Base-by-base conservation (phyloP, 208 protist species). In the Trypanosoma brucei region DNA sequence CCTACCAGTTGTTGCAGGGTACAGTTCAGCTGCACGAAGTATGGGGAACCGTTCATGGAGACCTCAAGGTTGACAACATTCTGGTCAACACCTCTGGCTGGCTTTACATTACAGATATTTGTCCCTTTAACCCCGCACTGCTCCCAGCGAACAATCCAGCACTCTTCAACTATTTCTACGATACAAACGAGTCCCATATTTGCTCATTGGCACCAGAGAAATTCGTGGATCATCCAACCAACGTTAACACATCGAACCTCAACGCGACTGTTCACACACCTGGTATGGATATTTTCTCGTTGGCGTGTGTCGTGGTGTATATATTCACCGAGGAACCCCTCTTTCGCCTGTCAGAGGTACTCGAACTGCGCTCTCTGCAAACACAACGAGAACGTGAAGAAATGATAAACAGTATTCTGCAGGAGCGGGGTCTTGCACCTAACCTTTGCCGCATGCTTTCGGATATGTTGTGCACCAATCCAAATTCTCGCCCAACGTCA, bases 1-100 rank as follows among this genome's bases (percentile, higher is more conserved):
- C 59, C 11, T 96, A 75, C 50, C 90, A 94, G 67, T 62, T 94
- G 0, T 53, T 96, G 8, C 69, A 85, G 52, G 85, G 83, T 1
- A 68, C 92, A 8, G 64, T 70, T 33, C 75, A 88, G 68, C 71
- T 93, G 8, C 90, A 95, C 70, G 87, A 91, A 14, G 70, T 58
- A 51, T 92, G 85, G 75, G 80, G 72, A 36, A 56, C 92, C 31
- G 75, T 76, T 8, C 92, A 97, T 59, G 90, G 92, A 9, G 90
- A 97, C 59, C 69, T 97, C 40, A 97, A 97, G 66, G 74, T 85
- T 11, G 84, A 83, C 52, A 97, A 97, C 68, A 78, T 96, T 49
- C 58, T 95, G 7, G 58, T 95, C 38, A 70, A 84, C 53, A 82
- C 65, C 40, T 78, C 66, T 36, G 86, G 90, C 22, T 86, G 84